phyloP scores from a whole-genome alignment of 2,329 filamentous ascomycete species.

The Trichoderma arundinaceum region DNA sequence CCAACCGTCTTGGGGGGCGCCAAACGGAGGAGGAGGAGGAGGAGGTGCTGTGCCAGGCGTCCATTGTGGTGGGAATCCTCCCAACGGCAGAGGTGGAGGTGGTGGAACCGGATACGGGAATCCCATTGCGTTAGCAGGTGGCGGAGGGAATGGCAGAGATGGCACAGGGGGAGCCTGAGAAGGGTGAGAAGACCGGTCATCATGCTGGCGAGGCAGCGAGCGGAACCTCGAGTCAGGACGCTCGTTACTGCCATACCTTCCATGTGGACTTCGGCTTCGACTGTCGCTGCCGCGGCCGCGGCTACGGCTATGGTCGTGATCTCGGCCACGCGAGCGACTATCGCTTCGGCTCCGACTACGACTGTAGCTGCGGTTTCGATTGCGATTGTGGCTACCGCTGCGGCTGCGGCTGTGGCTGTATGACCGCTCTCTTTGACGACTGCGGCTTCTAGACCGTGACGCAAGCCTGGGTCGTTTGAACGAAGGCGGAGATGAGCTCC shows the following conservation, averaged over 20 bases:
- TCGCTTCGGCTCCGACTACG: constrained; percentile 32
- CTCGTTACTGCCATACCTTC: constrained; percentile 10
- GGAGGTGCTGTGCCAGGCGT: constrained; percentile 44
- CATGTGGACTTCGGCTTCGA: constrained; percentile 15
- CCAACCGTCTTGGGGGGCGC: constrained; percentile 2
- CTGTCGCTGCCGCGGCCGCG: constrained; percentile 28
- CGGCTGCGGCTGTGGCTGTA: constrained; percentile 44
- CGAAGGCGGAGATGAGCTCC: constrained; percentile 42
- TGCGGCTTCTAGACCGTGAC: constrained; percentile 37
- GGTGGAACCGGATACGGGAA: constrained; percentile 15
- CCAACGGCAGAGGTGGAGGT: constrained; percentile 29
- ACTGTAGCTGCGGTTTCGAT: constrained; percentile 29
- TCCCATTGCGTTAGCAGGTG: constrained; percentile 1
- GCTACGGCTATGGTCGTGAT: constrained; percentile 29
- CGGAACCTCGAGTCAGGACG: constrained; percentile 27
- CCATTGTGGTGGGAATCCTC: constrained; percentile 31
- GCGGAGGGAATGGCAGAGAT: constrained; percentile 27
- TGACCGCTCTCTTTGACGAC: constrained; percentile 29
- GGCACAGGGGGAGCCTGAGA: constrained; percentile 35
- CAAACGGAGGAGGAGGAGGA: constrained; percentile 41
- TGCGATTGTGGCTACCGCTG: constrained; percentile 38
- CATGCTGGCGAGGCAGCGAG: constrained; percentile 16
- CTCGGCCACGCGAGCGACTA: constrained; percentile 31
- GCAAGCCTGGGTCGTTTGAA: constrained; percentile 43
- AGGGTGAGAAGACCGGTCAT: constrained; percentile 35